Conservation (phyloP, 768 basidiomycete genomes). For the Rhodotorula kratochvilovae region DNA sequence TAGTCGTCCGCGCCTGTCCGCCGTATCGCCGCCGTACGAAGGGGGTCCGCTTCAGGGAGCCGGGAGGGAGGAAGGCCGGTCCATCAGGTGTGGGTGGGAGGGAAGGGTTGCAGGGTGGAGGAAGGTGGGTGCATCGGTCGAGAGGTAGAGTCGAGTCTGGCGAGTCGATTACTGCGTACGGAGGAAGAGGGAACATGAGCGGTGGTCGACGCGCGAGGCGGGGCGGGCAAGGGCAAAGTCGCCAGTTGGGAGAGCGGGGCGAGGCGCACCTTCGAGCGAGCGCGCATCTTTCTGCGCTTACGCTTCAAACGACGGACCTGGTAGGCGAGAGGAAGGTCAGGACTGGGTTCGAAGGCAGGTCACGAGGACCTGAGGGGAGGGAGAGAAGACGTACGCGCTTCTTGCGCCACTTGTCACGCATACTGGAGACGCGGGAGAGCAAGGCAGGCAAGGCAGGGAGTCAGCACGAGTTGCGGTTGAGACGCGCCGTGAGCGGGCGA, state of each 20-base stretch:
- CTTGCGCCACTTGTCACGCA: slow-evolving; percentile 43
- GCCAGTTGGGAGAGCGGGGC: not conserved
- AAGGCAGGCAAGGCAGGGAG: not conserved
- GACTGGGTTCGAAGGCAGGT: not conserved
- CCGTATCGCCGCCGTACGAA: no score
- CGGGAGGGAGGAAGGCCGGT: not conserved
- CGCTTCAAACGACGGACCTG: slow-evolving; percentile 36
- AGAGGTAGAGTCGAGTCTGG: slow-evolving; percentile 6
- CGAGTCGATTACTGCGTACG: slow-evolving; percentile 34
- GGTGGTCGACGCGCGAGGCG: not conserved
- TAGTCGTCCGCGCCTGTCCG: no score
- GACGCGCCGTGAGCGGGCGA: not conserved
- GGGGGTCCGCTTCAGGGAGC: not conserved
- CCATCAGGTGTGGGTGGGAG: not conserved
- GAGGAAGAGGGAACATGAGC: not conserved
- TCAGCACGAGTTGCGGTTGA: not conserved
- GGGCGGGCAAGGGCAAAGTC: not conserved
- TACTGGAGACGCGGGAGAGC: slow-evolving; percentile 9
- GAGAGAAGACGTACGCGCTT: slow-evolving; percentile 27
- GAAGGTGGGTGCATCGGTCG: not conserved
- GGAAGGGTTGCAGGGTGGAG: not conserved
- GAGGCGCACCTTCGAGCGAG: slow-evolving; percentile 28
- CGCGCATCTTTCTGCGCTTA: slow-evolving; percentile 40
- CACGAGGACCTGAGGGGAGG: not conserved
- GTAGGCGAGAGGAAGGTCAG: not conserved